These are phyloP conservation scores for Termitomyces sp. DNA, from an alignment of 768 basidiomycete species.

Conservation along the genomic window DNA sequence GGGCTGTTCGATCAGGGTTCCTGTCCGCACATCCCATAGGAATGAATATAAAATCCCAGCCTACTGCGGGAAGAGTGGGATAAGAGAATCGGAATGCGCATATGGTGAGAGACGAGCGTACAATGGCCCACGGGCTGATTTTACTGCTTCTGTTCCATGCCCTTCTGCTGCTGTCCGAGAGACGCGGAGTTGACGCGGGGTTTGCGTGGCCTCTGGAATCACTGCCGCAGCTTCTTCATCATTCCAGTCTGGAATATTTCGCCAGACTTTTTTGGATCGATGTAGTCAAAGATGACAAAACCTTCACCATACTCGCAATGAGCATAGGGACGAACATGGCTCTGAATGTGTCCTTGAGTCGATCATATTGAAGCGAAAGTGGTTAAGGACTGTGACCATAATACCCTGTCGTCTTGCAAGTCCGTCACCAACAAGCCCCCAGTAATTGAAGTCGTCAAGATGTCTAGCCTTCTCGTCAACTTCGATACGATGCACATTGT, in stretches of 20 bases:
- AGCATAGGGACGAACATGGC: slow-evolving; percentile 51
- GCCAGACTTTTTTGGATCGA: slow-evolving; percentile 71
- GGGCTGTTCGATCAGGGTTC: slow-evolving; percentile 39
- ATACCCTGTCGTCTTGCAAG: slow-evolving; percentile 38
- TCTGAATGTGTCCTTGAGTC: slow-evolving; percentile 25
- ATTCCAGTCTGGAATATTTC: slow-evolving; percentile 35
- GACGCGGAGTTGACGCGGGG: slow-evolving; percentile 22
- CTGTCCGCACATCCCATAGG: slow-evolving; percentile 61
- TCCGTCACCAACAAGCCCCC: slow-evolving; percentile 64
- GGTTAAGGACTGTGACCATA: slow-evolving; percentile 49
- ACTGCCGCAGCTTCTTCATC: slow-evolving; percentile 17
- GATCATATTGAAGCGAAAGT: slow-evolving; percentile 5
- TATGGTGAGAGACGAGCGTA: slow-evolving; percentile 41
- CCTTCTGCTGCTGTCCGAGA: slow-evolving; percentile 2
- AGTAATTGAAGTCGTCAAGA: slow-evolving; percentile 51
- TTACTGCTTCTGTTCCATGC: neutral
- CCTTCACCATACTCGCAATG: slow-evolving; percentile 76
- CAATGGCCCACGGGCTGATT: slow-evolving; percentile 43
- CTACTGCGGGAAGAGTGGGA: slow-evolving; percentile 57
- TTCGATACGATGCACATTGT: slow-evolving; percentile 68
- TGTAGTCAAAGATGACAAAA: slow-evolving; percentile 67
- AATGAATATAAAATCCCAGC: slow-evolving; percentile 37
- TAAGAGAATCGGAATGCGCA: slow-evolving; percentile 67
- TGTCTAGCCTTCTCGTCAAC: slow-evolving; percentile 59
- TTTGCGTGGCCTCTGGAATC: slow-evolving; percentile 28